phyloP scores from a whole-genome alignment of 177 flowering plant genomes.

The Tripterygium wilfordii region DNA sequence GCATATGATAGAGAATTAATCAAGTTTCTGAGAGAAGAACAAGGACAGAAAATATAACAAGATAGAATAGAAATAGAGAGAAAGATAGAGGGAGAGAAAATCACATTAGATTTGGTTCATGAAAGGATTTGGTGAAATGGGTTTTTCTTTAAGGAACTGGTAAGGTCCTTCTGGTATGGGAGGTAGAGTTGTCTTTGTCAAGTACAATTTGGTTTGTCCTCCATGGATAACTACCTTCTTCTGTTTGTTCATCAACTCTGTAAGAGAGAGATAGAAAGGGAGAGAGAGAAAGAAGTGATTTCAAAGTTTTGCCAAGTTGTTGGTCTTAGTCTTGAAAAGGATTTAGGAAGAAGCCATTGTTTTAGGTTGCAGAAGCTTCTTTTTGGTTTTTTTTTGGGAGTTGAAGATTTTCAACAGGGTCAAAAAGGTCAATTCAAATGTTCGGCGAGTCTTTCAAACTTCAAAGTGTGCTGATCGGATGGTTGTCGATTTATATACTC shows the following conservation, averaged over 20 bases:
- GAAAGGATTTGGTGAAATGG: conserved; percentile 42
- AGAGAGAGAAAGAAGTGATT: conserved; percentile 23
- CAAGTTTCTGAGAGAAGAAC: no score
- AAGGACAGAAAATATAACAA: conserved; percentile 1
- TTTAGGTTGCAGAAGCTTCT: no score
- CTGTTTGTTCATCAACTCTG: not conserved
- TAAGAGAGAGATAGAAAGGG: conserved; percentile 3
- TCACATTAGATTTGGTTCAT: not conserved
- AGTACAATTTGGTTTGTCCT: conserved; percentile 1
- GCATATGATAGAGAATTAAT: no score
- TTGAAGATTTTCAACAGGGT: no score
- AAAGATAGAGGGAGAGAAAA: conserved; percentile 2
- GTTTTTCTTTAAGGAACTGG: conserved; percentile 30
- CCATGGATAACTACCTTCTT: conserved; percentile 14
- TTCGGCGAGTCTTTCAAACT: no score
- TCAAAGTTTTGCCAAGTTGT: conserved; percentile 19
- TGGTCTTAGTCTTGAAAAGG: conserved; percentile 6
- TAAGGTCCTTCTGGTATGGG: conserved; percentile 24
- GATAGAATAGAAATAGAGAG: conserved; percentile 6
- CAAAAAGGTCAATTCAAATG: no score
- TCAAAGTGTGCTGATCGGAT: conserved; percentile 2
- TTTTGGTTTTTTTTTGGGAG: not conserved
- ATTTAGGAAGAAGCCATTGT: no score
- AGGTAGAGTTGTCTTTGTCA: conserved; percentile 44
- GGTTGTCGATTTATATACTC: no score